Conservation (phyloP, 1,284 basidiomycete genomes). For the Cystobasidium slooffiae region DNA sequence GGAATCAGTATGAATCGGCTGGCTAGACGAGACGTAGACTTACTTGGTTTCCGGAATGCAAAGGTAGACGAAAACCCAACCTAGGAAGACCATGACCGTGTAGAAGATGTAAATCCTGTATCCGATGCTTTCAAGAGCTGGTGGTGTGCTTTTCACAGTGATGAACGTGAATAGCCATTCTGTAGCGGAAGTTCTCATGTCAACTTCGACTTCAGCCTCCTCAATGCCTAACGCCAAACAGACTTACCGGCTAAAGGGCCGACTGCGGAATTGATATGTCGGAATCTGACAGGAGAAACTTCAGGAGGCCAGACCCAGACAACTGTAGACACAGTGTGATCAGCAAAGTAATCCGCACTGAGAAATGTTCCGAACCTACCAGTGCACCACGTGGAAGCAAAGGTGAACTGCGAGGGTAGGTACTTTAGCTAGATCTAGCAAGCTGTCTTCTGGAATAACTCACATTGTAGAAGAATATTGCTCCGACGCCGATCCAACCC, state of each 20-base stretch:
- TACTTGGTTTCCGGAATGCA: slow-evolving; percentile 38
- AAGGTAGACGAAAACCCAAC: slow-evolving; percentile 25
- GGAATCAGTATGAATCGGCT: background rate
- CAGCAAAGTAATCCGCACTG: too few relatives aligned
- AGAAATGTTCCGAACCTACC: slow-evolving; percentile 1
- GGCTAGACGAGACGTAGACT: too few relatives aligned
- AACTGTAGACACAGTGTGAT: background rate
- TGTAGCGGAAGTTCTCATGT: background rate
- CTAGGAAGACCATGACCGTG: slow-evolving; percentile 28
- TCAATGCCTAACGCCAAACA: too few relatives aligned
- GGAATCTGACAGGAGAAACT: slow-evolving; percentile 21
- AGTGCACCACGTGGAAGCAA: slow-evolving; percentile 29
- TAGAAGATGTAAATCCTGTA: slow-evolving; percentile 34
- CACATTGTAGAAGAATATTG: slow-evolving; percentile 31
- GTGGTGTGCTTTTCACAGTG: slow-evolving; percentile 27
- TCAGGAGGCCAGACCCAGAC: slow-evolving; percentile 39
- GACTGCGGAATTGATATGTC: slow-evolving; percentile 34
- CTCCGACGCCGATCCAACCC: slow-evolving; percentile 32
- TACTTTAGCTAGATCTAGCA: too few relatives aligned
- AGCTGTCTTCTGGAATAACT: too few relatives aligned
- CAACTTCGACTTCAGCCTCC: too few relatives aligned
- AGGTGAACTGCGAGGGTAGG: background rate
- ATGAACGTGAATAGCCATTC: slow-evolving; percentile 41
- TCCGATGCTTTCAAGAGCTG: slow-evolving; percentile 31
- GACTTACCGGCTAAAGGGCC: slow-evolving; percentile 9